Conservation (phyloP, 2,329 filamentous ascomycete species). For the Colletotrichum sp. region DNA sequence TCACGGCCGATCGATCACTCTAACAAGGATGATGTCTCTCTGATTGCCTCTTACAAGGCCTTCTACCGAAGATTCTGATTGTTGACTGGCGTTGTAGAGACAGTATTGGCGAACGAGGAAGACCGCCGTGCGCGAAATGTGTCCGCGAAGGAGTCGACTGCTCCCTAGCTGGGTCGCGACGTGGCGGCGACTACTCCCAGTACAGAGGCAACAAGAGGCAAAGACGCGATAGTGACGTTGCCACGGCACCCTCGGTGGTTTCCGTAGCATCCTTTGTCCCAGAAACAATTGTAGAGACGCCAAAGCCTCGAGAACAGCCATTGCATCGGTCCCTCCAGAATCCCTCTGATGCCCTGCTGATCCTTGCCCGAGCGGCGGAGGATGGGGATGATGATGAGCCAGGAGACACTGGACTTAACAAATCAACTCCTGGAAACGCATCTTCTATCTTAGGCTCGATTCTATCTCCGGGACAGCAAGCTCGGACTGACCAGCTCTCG, state of each 20-base stretch:
- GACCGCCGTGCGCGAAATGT: neutral
- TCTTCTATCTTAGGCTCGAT: neutral
- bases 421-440: neutral
- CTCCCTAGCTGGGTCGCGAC: neutral
- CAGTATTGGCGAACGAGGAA: neutral
- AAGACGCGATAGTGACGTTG: neutral
- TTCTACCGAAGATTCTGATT: neutral
- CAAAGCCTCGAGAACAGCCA: neutral
- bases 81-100: neutral
- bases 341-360: slow-evolving; percentile 13
- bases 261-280: neutral
- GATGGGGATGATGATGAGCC: neutral
- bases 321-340: slow-evolving; percentile 8
- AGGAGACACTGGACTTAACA: neutral
- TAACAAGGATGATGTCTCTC: neutral
- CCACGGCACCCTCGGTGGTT: neutral
- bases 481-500: neutral
- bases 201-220: neutral
- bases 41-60: neutral
- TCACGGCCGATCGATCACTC: neutral
- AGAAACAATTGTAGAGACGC: neutral
- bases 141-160: neutral
- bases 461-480: neutral
- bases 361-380: slow-evolving; percentile 3
- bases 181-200: neutral